These are phyloP conservation scores for Dacryopinax primogenitus DNA, from an alignment of 768 basidiomycete species.

Conservation along the genomic window DNA sequence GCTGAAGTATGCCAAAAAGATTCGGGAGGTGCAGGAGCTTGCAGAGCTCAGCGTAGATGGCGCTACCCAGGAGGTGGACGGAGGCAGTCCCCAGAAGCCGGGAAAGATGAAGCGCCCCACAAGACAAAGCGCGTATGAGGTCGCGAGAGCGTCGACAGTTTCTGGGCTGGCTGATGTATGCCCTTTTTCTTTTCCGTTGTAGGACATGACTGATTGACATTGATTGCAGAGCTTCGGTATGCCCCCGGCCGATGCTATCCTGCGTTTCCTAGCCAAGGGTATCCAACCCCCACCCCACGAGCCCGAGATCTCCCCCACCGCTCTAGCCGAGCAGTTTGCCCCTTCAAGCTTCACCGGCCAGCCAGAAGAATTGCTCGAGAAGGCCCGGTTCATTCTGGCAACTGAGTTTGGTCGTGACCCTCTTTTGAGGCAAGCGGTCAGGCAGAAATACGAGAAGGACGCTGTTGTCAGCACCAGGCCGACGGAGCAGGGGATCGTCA, in stretches of 20 bases:
- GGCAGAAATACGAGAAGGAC: conserved; percentile 58
- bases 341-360: conserved; percentile 44
- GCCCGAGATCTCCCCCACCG: conserved; percentile 61
- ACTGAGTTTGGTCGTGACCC: conserved; percentile 93
- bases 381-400: conserved; percentile 69
- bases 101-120: conserved; percentile 66
- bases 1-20: conserved; percentile 68
- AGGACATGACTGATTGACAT: conserved; percentile 3
- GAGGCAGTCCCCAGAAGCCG: conserved; percentile 23
- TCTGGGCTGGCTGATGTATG: conserved; percentile 68
- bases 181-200: conserved; percentile 6
- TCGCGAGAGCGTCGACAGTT: conserved; percentile 66
- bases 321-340: conserved; percentile 75
- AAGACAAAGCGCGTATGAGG: conserved; percentile 70
- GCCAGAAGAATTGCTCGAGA: conserved; percentile 55
- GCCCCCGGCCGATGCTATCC: conserved; percentile 66
- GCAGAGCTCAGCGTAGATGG: conserved; percentile 46
- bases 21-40: conserved; percentile 23
- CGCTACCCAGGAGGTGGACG: conserved; percentile 29
- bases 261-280: conserved; percentile 43
- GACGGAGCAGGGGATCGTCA: conserved; percentile 62
- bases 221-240: conserved; percentile 66
- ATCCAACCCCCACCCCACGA: conserved; percentile 60
- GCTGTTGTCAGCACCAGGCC: conserved; percentile 69
- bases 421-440: conserved; percentile 61